phyloP scores from a whole-genome alignment of 371 early-diverging fungal species.

The Rhizopus arrhizus region DNA sequence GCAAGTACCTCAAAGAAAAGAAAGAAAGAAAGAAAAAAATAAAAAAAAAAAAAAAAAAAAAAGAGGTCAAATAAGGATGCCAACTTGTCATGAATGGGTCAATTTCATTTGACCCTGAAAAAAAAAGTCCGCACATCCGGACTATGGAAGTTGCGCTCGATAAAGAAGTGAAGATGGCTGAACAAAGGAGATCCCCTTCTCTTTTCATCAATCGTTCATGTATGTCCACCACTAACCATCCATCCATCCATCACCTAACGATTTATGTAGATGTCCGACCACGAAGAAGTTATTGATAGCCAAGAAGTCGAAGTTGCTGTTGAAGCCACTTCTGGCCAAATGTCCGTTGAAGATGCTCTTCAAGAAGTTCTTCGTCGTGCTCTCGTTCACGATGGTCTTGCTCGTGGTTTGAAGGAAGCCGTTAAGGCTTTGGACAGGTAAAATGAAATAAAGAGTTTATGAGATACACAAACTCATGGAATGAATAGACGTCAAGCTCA shows the following conservation, averaged over 20 bases:
- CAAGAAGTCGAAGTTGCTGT: constrained; percentile 83
- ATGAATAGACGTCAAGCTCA: constrained; percentile 72
- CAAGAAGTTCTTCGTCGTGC: constrained; percentile 96
- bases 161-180: neutral
- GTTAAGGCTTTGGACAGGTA: constrained; percentile 97
- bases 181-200: constrained; percentile 8
- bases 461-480: neutral
- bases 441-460: neutral
- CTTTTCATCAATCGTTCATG: constrained; percentile 11
- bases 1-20: neutral
- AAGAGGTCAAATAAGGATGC: neutral
- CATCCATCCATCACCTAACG: neutral
- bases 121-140: neutral
- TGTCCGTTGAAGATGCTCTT: constrained; percentile 96
- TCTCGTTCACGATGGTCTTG: constrained; percentile 94
- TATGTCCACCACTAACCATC: constrained; percentile 16
- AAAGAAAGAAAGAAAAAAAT: constrained; percentile 1
- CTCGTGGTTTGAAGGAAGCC: constrained; percentile 96
- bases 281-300: constrained; percentile 64
- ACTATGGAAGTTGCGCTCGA: too few relatives aligned
- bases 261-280: constrained; percentile 48
- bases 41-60: neutral
- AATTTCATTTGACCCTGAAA: neutral
- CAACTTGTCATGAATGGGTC: neutral
- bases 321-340: constrained; percentile 71